Conservation (phyloP, 2,329 filamentous ascomycete species). For the Dichotomopilus funicola region DNA sequence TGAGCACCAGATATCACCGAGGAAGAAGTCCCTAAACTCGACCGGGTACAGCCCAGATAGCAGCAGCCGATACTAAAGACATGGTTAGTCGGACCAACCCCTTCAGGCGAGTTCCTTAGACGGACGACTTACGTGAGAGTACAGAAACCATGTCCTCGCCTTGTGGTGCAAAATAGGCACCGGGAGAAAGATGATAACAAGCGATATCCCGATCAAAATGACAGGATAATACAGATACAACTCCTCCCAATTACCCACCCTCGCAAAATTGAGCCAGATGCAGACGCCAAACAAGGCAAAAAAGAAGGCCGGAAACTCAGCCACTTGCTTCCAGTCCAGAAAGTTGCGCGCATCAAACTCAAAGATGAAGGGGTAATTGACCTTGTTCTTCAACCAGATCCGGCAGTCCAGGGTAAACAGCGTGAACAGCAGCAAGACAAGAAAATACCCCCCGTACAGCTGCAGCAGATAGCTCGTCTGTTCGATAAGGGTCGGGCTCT, state of each 20-base stretch:
- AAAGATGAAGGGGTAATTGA: constrained; percentile 96
- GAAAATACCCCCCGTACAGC: constrained; percentile 88
- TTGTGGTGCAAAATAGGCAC: constrained; percentile 65
- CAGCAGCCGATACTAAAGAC: constrained; percentile 69
- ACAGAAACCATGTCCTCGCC: constrained; percentile 78
- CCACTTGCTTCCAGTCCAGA: constrained; percentile 82
- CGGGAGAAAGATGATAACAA: constrained; percentile 68
- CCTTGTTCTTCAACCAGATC: constrained; percentile 74
- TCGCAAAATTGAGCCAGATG: constrained; percentile 83
- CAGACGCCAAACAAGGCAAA: constrained; percentile 70
- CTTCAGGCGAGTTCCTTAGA: not conserved
- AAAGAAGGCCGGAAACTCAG: constrained; percentile 82
- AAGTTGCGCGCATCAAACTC: constrained; percentile 85
- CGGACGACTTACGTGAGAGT: constrained; percentile 65
- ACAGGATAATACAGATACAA: constrained; percentile 86
- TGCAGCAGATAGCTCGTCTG: constrained; percentile 69
- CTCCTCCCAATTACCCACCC: constrained; percentile 50
- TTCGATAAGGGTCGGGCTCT: constrained; percentile 41
- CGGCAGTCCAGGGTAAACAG: constrained; percentile 83
- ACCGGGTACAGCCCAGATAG: constrained; percentile 85
- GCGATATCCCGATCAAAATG: constrained; percentile 63
- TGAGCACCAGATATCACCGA: constrained; percentile 97
- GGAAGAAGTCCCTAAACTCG: constrained; percentile 94
- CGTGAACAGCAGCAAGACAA: constrained; percentile 71
- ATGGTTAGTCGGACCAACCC: constrained; percentile 25